Evolutionary conservation across 768 basidiomycete species (phyloP).

Genomic region (Mycena filopes): DNA sequence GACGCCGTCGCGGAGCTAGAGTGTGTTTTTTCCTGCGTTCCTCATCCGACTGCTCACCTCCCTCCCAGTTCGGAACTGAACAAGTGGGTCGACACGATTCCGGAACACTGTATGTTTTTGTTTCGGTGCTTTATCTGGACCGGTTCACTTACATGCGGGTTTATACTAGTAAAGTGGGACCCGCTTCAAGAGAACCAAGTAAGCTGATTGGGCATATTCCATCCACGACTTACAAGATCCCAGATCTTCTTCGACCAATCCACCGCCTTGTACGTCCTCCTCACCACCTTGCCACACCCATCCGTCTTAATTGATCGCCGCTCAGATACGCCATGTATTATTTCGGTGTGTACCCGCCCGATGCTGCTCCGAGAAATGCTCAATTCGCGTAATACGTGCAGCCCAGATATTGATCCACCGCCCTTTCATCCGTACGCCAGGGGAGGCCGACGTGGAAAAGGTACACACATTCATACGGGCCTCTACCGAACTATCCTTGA

Average conservation of each 20-base stretch:
- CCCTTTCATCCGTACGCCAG: constrained; percentile 51
- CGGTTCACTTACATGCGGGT: too few species aligned
- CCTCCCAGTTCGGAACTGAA: constrained; percentile 13
- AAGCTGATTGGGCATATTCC: not conserved
- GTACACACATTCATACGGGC: too few species aligned
- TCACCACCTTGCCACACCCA: not conserved
- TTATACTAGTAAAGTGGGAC: constrained; percentile 31
- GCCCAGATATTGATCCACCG: constrained; percentile 56
- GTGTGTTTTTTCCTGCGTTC: not conserved
- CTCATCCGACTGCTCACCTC: not conserved
- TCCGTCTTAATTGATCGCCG: not conserved
- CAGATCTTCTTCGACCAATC: constrained; percentile 24
- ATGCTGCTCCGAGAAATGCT: too few species aligned
- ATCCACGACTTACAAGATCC: constrained; percentile 26
- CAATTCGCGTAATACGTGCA: too few species aligned
- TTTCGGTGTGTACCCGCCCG: constrained; percentile 42
- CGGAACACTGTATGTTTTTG: constrained; percentile 4
- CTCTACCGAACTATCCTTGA: too few species aligned
- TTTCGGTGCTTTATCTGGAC: not conserved
- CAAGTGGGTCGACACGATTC: constrained; percentile 18
- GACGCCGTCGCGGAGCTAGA: constrained; percentile 16
- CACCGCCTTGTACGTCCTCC: not conserved
- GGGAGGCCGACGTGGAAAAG: constrained; percentile 30
- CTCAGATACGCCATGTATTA: constrained; percentile 3
- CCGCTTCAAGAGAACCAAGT: constrained; percentile 22